Conservation (phyloP, 2,329 filamentous ascomycete species). For the Microdochium nivale region DNA sequence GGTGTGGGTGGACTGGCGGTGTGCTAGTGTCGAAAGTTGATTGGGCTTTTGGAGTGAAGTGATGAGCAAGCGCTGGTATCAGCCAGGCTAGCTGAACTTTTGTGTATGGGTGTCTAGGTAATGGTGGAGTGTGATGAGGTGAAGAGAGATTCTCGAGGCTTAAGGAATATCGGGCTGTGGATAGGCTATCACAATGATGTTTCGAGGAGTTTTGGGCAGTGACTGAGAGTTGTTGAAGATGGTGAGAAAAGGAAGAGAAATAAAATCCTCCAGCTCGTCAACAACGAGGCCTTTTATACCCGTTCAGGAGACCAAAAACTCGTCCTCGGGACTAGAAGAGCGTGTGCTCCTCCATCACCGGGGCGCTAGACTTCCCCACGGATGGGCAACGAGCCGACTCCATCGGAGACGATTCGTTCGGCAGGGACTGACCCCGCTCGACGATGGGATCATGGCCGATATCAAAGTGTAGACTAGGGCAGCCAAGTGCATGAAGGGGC, state of each 20-base stretch:
- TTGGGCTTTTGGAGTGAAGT: neutral
- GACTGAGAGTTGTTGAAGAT: conserved; percentile 24
- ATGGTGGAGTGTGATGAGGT: conserved; percentile 9
- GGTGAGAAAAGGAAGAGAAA: conserved; percentile 46
- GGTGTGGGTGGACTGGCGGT: conserved; percentile 6
- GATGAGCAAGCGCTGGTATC: conserved; percentile 1
- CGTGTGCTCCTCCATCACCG: neutral
- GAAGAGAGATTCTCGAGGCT: conserved; percentile 7
- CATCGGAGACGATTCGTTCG: conserved; percentile 22
- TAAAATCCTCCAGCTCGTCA: conserved; percentile 31
- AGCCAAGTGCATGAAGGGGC: conserved; percentile 9
- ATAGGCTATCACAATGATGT: conserved; percentile 7
- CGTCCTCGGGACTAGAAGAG: neutral
- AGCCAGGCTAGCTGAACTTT: conserved; percentile 9
- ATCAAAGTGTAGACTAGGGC: conserved; percentile 17
- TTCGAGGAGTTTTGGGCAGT: conserved; percentile 11
- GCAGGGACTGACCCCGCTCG: conserved; percentile 26
- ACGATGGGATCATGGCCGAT: conserved; percentile 9
- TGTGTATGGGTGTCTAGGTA: conserved; percentile 12
- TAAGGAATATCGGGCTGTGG: conserved; percentile 8
- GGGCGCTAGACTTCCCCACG: conserved; percentile 2
- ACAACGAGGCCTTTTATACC: conserved; percentile 56
- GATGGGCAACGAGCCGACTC: conserved; percentile 12
- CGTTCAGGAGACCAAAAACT: conserved; percentile 22
- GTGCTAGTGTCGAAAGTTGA: conserved; percentile 4